Percentiles rank a stretch among this genome's conserved stretches.
Evolutionary conservation across 495 filamentous ascomycete genomes (phyloP).

Genomic region (Penicillium canescens): DNA sequence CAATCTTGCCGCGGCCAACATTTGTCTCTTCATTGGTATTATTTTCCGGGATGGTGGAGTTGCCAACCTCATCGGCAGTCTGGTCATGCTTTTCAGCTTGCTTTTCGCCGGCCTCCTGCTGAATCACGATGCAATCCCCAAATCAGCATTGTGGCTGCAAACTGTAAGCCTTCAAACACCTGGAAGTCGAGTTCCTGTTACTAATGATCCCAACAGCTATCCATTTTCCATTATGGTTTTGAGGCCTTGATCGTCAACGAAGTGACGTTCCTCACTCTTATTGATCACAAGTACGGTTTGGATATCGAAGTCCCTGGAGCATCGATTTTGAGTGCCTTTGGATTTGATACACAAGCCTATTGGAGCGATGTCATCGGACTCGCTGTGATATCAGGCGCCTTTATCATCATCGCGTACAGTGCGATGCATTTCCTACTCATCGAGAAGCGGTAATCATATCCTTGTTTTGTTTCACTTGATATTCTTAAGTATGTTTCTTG

Average conservation of each 20-base stretch:
- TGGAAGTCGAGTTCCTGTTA: neutral
- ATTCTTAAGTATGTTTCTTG: constrained; percentile 1
- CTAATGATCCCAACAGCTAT: constrained; percentile 55
- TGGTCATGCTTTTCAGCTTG: constrained; percentile 97
- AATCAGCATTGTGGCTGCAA: constrained; percentile 83
- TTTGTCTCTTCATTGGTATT: constrained; percentile 96
- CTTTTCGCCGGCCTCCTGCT: constrained; percentile 91
- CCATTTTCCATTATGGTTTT: constrained; percentile 98
- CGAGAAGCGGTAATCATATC: constrained; percentile 69
- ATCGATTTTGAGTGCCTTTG: constrained; percentile 90
- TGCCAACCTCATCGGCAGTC: constrained; percentile 88
- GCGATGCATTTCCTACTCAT: constrained; percentile 94
- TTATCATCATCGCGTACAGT: constrained; percentile 83
- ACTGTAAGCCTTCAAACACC: constrained; percentile 46
- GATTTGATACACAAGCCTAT: constrained; percentile 79
- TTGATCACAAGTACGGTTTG: constrained; percentile 91
- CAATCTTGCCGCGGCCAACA: constrained; percentile 88
- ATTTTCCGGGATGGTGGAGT: constrained; percentile 89
- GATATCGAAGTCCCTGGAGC: constrained; percentile 96
- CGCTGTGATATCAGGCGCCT: constrained; percentile 75
- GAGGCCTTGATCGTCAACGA: constrained; percentile 98
- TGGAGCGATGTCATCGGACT: constrained; percentile 86
- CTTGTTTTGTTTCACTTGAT: constrained; percentile 1
- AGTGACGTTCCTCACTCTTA: constrained; percentile 83
- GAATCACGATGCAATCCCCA: constrained; percentile 91